Evolutionary conservation across 2,329 filamentous ascomycete species (phyloP).

Genomic region (Lachnellula willkommii): DNA sequence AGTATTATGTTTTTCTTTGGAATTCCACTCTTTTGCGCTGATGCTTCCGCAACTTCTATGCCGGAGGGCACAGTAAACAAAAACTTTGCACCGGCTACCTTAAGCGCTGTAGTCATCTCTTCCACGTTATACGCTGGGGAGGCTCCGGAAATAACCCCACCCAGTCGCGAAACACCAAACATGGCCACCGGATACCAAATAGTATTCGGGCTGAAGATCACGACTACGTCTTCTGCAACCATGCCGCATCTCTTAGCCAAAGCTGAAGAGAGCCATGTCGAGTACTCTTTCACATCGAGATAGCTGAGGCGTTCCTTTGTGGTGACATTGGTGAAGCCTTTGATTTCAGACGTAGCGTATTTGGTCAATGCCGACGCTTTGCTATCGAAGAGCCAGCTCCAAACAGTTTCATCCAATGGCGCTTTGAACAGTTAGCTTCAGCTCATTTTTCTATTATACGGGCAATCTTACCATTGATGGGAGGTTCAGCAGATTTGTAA

Average conservation of each 20-base stretch:
- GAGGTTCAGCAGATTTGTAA: too few species aligned
- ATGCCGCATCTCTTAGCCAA: constrained; percentile 52
- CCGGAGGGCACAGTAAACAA: constrained; percentile 50
- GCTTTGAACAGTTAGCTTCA: too few species aligned
- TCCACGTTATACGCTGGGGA: constrained; percentile 62
- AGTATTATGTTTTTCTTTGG: constrained; percentile 48
- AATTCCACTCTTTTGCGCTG: constrained; percentile 50
- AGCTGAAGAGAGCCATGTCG: constrained; percentile 55
- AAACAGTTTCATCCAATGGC: too few species aligned
- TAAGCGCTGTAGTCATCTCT: constrained; percentile 61
- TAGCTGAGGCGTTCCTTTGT: constrained; percentile 55
- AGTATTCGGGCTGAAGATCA: constrained; percentile 58
- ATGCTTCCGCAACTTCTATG: constrained; percentile 49
- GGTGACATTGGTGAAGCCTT: constrained; percentile 48
- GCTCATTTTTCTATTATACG: too few species aligned
- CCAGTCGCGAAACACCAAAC: constrained; percentile 47
- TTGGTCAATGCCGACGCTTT: too few species aligned
- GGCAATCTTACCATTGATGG: too few species aligned
- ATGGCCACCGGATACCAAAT: constrained; percentile 64
- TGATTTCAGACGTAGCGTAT: not conserved
- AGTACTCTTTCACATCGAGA: constrained; percentile 50
- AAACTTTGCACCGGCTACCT: constrained; percentile 51
- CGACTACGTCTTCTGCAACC: constrained; percentile 49
- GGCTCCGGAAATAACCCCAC: constrained; percentile 53
- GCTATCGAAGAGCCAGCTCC: too few species aligned